Base-by-base conservation (phyloP, 495 filamentous ascomycete species). In the Cudoniella acicularis region DNA sequence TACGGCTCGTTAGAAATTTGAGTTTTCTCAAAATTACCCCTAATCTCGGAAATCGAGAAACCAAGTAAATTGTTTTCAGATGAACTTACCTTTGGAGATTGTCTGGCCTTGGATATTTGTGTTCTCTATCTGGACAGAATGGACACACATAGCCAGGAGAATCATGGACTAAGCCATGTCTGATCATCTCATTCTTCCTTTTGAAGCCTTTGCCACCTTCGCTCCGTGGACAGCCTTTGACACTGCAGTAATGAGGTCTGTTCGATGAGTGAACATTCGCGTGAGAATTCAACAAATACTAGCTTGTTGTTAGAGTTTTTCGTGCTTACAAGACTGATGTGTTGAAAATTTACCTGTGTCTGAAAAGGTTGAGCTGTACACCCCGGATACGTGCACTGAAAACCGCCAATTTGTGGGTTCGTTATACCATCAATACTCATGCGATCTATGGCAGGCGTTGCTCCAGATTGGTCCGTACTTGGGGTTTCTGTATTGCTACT, bases 141-240 rank as follows among this genome's bases (percentile, higher is more conserved):
- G 94, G 94, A 72, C 95, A 98, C 30, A 97, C 87, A 70, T 98
- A 98, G 61, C 95, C 94, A 10, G 94, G 94, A 8, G 91, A 96
- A 57, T 91, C 87, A 66, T 98, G 94, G 1, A 98, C 94, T 1
- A 98, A 79, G 2, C 93, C 92, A 75, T 98, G 94, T 18, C 94
- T 82, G 59, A 98, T 96, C 95, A 98, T 98, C 74, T 98, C 95
- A 64, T 98, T 98, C 72, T 98, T 98, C 42, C 95, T 84, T 71
- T 98, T 98, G 79, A 98, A 98, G 0, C 95, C 94, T 71, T 90
- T 96, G 16, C 94, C 94, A 13, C 88, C 89, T 61, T 90, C 82
- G 6, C 83, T 85, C 27, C 94, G 83, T 20, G 89, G 75, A 71
- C 94, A 98, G 1, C 82, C 86, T 25, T 82, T 78, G 13, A 96